Conservation (phyloP, 768 basidiomycete genomes). For the Pilatotrama ljubarskyi region DNA sequence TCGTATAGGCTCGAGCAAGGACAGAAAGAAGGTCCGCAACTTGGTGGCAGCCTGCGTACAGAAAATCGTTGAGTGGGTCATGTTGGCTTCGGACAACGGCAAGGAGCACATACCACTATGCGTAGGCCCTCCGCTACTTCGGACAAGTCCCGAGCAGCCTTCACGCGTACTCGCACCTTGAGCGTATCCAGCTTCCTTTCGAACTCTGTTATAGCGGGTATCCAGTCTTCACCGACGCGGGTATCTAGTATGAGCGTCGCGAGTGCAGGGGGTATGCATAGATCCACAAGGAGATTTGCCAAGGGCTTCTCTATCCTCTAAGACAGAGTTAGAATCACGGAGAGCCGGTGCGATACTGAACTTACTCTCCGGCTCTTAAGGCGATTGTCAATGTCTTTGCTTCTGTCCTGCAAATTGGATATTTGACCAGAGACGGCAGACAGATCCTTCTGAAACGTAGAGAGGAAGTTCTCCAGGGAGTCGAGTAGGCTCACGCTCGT, state of each 20-base stretch:
- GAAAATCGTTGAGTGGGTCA: too few relatives aligned
- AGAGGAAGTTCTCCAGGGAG: slow-evolving; percentile 87
- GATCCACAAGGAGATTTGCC: slow-evolving; percentile 73
- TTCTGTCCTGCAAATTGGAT: slow-evolving; percentile 87
- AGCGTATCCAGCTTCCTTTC: slow-evolving; percentile 71
- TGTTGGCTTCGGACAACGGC: neutral
- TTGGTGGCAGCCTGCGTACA: slow-evolving; percentile 78
- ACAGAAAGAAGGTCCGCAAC: slow-evolving; percentile 81
- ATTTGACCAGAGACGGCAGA: slow-evolving; percentile 96
- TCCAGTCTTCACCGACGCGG: slow-evolving; percentile 86
- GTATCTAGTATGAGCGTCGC: slow-evolving; percentile 81
- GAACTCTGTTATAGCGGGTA: slow-evolving; percentile 76
- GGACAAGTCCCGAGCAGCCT: slow-evolving; percentile 79
- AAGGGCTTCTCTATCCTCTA: slow-evolving; percentile 90
- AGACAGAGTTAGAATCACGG: slow-evolving; percentile 6
- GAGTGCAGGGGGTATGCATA: slow-evolving; percentile 80
- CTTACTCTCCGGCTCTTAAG: slow-evolving; percentile 82
- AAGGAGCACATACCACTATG: slow-evolving; percentile 67
- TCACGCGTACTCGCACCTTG: slow-evolving; percentile 76
- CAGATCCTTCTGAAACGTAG: slow-evolving; percentile 93
- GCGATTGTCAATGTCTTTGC: slow-evolving; percentile 86
- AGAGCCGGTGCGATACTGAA: slow-evolving; percentile 5
- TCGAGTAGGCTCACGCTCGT: slow-evolving; percentile 84
- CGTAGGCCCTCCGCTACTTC: slow-evolving; percentile 86
- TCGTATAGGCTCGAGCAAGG: slow-evolving; percentile 80